These are phyloP conservation scores for Coniochaeta ligniaria DNA, from an alignment of 2,329 filamentous ascomycete species.

Conservation along the genomic window DNA sequence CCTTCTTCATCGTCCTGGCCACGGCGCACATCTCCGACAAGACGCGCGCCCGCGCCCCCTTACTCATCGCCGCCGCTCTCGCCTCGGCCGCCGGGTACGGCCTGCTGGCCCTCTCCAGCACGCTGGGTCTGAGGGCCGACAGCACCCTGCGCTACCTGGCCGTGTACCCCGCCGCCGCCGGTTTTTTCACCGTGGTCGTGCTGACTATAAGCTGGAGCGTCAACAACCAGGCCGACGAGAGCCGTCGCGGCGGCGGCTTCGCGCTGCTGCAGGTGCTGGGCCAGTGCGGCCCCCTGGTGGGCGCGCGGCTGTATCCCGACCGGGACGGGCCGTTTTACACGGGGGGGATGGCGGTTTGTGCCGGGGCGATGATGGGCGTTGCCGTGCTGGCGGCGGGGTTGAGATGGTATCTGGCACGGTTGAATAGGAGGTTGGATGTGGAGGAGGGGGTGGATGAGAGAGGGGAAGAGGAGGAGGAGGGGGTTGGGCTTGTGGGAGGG, in stretches of 20 bases:
- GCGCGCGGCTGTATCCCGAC: conserved; percentile 57
- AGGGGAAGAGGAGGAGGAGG: conserved; percentile 22
- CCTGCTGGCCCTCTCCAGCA: conserved; percentile 51
- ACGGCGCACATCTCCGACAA: conserved; percentile 70
- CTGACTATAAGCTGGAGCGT: conserved; percentile 83
- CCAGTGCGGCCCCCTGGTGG: conserved; percentile 69
- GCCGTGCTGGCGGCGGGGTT: conserved; percentile 46
- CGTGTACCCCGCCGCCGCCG: conserved; percentile 70
- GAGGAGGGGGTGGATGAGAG: conserved; percentile 19
- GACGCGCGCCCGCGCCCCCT: conserved; percentile 51
- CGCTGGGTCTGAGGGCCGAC: conserved; percentile 25
- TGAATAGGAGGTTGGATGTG: conserved; percentile 40
- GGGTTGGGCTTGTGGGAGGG: conserved; percentile 30
- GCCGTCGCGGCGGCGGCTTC: conserved; percentile 67
- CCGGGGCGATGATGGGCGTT: conserved; percentile 54
- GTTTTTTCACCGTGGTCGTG: conserved; percentile 80
- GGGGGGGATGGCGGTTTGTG: conserved; percentile 55
- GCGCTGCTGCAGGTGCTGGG: conserved; percentile 76
- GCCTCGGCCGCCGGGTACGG: conserved; percentile 54
- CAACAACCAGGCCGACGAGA: conserved; percentile 70
- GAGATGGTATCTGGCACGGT: conserved; percentile 42
- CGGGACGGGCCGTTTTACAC: conserved; percentile 54
- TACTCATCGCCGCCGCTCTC: conserved; percentile 62
- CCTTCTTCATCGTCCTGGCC: conserved; percentile 64
- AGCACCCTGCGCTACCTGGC: conserved; percentile 59